These are phyloP conservation scores for Spergularia marina DNA, from an alignment of 148 eudicot species.

Conservation along the genomic window DNA sequence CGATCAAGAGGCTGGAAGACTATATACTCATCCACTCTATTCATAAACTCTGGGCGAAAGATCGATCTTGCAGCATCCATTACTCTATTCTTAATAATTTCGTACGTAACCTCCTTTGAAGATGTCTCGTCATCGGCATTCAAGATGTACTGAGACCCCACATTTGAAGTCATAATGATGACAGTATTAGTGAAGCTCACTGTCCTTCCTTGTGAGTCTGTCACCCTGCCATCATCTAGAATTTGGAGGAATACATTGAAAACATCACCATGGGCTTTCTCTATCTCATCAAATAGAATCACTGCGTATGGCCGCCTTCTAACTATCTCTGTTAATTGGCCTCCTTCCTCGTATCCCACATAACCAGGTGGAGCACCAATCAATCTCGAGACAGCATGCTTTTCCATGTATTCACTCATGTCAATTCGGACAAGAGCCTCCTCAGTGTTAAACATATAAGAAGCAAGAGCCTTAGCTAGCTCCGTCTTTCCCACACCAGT, in stretches of 20 bases:
- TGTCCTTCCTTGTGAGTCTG: slow-evolving; percentile 91
- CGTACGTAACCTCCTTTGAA: slow-evolving; percentile 60
- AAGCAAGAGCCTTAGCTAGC: slow-evolving; percentile 81
- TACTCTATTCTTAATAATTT: slow-evolving; percentile 75
- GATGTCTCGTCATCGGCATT: slow-evolving; percentile 57
- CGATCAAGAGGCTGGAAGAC: slow-evolving; percentile 95
- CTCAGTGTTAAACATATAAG: slow-evolving; percentile 82
- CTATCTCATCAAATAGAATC: slow-evolving; percentile 85
- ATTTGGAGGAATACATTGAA: slow-evolving; percentile 88
- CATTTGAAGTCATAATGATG: slow-evolving; percentile 94
- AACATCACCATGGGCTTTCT: slow-evolving; percentile 85
- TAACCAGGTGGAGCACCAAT: slow-evolving; percentile 93
- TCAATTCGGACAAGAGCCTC: slow-evolving; percentile 89
- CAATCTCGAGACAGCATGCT: slow-evolving; percentile 76
- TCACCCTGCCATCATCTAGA: slow-evolving; percentile 87
- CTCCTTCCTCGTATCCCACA: slow-evolving; percentile 92
- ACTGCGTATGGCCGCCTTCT: slow-evolving; percentile 87
- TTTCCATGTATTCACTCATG: slow-evolving; percentile 97
- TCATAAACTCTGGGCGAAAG: slow-evolving; percentile 97
- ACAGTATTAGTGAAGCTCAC: slow-evolving; percentile 90
- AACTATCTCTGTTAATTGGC: slow-evolving; percentile 77
- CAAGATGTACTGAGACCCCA: slow-evolving; percentile 90
- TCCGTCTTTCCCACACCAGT: slow-evolving; percentile 97
- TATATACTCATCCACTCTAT: slow-evolving; percentile 88
- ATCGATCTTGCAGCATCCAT: slow-evolving; percentile 88